Percentiles rank a stretch among this genome's conserved stretches.
Conservation (phyloP, 306 rosid genomes). For the Fagus sylvatica region DNA sequence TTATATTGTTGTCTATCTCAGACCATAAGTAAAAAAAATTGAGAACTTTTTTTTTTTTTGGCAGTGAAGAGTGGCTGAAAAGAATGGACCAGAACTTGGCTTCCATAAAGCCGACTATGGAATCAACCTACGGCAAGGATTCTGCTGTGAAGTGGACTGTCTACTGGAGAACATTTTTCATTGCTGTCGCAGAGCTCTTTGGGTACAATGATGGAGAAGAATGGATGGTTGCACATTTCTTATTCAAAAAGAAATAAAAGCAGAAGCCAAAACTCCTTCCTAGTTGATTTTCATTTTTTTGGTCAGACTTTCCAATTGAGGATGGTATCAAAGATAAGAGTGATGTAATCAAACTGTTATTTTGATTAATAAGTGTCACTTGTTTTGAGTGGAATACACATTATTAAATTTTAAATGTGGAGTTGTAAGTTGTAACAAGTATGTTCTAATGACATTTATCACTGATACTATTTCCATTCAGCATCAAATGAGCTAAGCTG, state of each 20-base stretch:
- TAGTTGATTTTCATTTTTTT: background rate
- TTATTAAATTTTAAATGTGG: background rate
- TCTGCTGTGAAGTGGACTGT: slow-evolving; percentile 88
- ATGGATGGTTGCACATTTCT: slow-evolving; percentile 84
- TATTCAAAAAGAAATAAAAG: slow-evolving; percentile 67
- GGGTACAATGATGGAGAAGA: slow-evolving; percentile 87
- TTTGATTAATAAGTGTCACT: background rate
- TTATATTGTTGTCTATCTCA: background rate
- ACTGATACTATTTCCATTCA: too few relatives aligned
- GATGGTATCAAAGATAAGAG: background rate
- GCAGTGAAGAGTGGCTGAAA: slow-evolving; percentile 97
- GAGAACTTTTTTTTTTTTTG: slow-evolving; percentile 21
- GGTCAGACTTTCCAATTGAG: background rate
- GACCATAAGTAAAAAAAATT: background rate
- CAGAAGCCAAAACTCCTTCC: background rate
- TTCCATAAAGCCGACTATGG: slow-evolving; percentile 74
- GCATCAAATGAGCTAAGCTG: too few relatives aligned
- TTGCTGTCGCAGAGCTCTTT: slow-evolving; percentile 85
- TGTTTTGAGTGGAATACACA: background rate
- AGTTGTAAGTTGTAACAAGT: too few relatives aligned
- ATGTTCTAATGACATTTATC: background rate
- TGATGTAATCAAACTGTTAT: background rate
- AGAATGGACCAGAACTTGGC: slow-evolving; percentile 65
- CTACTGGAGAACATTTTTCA: slow-evolving; percentile 94
- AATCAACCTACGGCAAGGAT: slow-evolving; percentile 78